Base-by-base conservation (phyloP, 495 filamentous ascomycete species). In the Lentithecium fluviatile region DNA sequence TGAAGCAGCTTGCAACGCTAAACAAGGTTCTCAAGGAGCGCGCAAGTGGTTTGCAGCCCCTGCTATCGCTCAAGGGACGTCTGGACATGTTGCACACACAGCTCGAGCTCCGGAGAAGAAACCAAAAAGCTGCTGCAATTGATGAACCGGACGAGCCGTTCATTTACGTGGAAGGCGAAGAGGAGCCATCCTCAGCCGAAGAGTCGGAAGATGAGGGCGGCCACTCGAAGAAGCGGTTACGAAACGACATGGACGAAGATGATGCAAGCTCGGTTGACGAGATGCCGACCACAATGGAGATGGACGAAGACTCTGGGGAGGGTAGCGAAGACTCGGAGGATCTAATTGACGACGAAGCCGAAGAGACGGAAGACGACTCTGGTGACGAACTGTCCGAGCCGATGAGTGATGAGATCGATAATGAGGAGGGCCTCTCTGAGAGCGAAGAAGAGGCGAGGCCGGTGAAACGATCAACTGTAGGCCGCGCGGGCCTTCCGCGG, bases 81-180 rank as follows among this genome's bases (percentile, higher is more conserved):
- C 81, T 97, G 10, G 93, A 97, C 70, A 87, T 97, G 84, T 76
- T 96, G 45, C 83, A 90, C 56, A 86, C 90, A 11, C 94, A 98
- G 73, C 82, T 96, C 56, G 83, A 90, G 61, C 74, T 95, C 60
- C 79, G 94, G 26, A 84, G 85, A 56, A 79, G 78, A 17, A 80
- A 89, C 70, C 80, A 82, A 62, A 66, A 49, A 26, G 69, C 70
- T 17, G 73, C 72, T 10, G 75, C 59, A 2, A 57, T 85, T 19
- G 76, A 85, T 34, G 88, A 87, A 1, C 86, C 88, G n/a, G 81
- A 87, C 49, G 87, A 89, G 12, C 86, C 80, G 23, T 82, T 96
- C 1, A 85, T 96, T 26, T 97, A 95, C 65, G 88, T 96, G 3
- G 93, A 96, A 71, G 90, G 90, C 1, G 68, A 70, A 26, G 71